Evolutionary conservation across 768 basidiomycete species (phyloP).

Genomic region (Lactarius indigo): DNA sequence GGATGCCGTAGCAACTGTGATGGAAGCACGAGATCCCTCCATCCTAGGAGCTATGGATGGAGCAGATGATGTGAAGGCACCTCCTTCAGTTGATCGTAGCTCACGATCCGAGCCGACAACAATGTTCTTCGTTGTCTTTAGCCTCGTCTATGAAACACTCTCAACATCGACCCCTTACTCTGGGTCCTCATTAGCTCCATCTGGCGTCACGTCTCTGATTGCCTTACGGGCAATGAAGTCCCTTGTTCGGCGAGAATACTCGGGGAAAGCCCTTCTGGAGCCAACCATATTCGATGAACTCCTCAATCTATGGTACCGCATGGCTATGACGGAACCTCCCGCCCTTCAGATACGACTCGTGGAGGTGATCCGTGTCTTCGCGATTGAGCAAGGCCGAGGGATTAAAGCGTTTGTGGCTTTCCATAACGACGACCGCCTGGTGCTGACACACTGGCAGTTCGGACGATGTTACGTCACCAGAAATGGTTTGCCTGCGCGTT

Average conservation of each 20-base stretch:
- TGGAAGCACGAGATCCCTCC: conserved; percentile 64
- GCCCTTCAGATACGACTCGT: conserved; percentile 67
- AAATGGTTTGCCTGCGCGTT: conserved; percentile 70
- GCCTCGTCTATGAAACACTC: conserved; percentile 89
- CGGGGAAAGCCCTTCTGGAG: conserved; percentile 77
- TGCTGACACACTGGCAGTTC: conserved; percentile 13
- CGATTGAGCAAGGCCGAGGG: conserved; percentile 28
- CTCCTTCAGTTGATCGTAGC: conserved; percentile 27
- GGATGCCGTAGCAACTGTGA: conserved; percentile 77
- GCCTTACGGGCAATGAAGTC: conserved; percentile 75
- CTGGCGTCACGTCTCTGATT: conserved; percentile 44
- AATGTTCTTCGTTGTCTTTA: conserved; percentile 88
- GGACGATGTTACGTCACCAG: conserved; percentile 24
- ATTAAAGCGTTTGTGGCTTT: conserved; percentile 12
- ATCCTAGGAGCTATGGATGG: conserved; percentile 84
- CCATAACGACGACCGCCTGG: neutral
- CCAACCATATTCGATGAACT: conserved; percentile 88
- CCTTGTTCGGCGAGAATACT: conserved; percentile 76
- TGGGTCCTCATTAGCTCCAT: conserved; percentile 39
- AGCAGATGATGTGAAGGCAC: conserved; percentile 39
- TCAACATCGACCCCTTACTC: conserved; percentile 62
- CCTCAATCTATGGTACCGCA: conserved; percentile 79
- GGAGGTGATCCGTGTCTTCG: conserved; percentile 59
- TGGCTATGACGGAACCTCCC: conserved; percentile 84
- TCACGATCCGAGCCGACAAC: conserved; percentile 61